phyloP scores from a whole-genome alignment of 2,329 filamentous ascomycete species.

The Talaromyces funiculosus region DNA sequence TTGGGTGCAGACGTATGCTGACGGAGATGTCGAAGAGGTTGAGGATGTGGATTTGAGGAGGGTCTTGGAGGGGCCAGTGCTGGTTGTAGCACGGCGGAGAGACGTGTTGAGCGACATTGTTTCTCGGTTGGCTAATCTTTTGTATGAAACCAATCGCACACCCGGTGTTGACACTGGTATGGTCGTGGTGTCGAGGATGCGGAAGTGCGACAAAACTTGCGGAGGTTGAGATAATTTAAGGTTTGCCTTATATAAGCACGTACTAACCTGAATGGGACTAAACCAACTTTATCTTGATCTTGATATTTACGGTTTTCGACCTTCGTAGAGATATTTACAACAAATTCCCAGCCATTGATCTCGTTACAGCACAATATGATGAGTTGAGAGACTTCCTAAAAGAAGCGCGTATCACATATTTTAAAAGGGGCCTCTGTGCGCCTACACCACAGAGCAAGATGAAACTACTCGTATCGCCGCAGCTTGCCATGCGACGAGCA shows the following conservation, averaged over 20 bases:
- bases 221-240: constrained; percentile 13
- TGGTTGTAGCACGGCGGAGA: constrained; percentile 25
- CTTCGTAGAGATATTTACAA: neutral
- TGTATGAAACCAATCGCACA: neutral
- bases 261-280: neutral
- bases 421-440: neutral
- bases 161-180: neutral
- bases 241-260: constrained; percentile 29
- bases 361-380: neutral
- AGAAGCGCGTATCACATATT: neutral
- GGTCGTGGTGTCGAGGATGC: neutral
- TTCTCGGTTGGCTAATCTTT: neutral
- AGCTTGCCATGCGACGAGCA: constrained; percentile 17
- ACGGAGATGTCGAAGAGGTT: constrained; percentile 25
- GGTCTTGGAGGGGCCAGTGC: constrained; percentile 14
- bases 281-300: neutral
- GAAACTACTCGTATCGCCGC: constrained; percentile 25
- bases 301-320: neutral
- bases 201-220: constrained; percentile 29
- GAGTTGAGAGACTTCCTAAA: neutral
- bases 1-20: constrained; percentile 51
- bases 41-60: constrained; percentile 18
- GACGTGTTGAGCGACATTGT: constrained; percentile 31
- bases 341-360: neutral
- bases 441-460: constrained; percentile 20